A percentile compares a stretch with the other conserved stretches of the same genome.
These are phyloP conservation scores for Brasenia schreberi DNA, from an alignment of 164 flowering plant species.

Conservation along the genomic window DNA sequence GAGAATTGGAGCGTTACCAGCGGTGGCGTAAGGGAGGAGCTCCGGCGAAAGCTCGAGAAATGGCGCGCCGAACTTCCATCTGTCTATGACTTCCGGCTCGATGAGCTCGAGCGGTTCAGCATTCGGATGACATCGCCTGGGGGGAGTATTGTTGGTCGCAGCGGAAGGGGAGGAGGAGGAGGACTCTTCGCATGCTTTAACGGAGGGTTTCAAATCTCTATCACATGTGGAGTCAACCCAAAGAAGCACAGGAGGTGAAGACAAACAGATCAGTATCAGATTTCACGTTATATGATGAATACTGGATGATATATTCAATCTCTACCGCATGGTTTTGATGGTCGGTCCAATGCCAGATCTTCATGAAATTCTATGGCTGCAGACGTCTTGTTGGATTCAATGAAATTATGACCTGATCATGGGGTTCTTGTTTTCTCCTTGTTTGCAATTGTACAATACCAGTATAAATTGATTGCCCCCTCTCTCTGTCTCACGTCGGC, in stretches of 20 bases:
- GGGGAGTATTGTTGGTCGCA: not conserved
- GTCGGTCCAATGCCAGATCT: too few relatives aligned
- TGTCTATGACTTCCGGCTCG: constrained; percentile 19
- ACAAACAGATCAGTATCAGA: too few relatives aligned
- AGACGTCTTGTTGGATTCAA: too few relatives aligned
- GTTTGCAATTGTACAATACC: too few relatives aligned
- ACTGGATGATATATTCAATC: too few relatives aligned
- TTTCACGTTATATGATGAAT: too few relatives aligned
- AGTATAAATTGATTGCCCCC: too few relatives aligned
- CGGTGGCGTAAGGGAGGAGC: constrained; percentile 44
- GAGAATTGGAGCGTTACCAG: constrained; percentile 36
- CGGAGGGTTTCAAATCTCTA: not conserved
- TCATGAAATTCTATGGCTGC: too few relatives aligned
- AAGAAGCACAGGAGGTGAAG: not conserved
- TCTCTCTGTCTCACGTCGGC: too few relatives aligned
- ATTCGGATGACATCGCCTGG: not conserved
- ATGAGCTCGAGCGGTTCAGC: not conserved
- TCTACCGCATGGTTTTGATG: too few relatives aligned
- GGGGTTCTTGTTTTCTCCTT: too few relatives aligned
- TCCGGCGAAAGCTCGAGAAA: constrained; percentile 16
- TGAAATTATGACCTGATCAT: too few relatives aligned
- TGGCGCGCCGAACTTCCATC: constrained; percentile 52
- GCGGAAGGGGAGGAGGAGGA: not conserved
- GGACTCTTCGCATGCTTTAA: not conserved
- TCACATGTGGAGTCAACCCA: not conserved